Base-by-base conservation (phyloP, 495 filamentous ascomycete genomes). In the Aspergillus avenaceus region DNA sequence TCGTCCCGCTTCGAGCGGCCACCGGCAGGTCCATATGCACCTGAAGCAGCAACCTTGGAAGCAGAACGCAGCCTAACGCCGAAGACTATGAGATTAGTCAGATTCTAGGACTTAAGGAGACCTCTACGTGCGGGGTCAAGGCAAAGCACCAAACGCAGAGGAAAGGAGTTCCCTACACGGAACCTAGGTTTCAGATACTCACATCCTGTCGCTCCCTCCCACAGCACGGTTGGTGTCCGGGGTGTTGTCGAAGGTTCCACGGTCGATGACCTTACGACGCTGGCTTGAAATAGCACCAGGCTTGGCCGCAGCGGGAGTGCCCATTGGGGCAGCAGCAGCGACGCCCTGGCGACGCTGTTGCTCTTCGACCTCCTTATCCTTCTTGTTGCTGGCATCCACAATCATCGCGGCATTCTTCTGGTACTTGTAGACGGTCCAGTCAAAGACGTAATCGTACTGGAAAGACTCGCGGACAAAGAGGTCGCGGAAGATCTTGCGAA, bases 371-470 rank as follows among this genome's bases (percentile, higher is more conserved):
- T 90, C 84, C 63, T 88, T 86, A 44, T 84, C 83, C 66, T 85
- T 82, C 63, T 86, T 84, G 53, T 86, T 84, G 52, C 77, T 83
- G 45, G 84, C 83, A 58, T 91, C 85, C 42, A 87, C 86, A 62
- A 92, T 90, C 63, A 90, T 88, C 65, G 90, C 87, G 28, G 90
- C 90, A 60, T 97, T 97, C 86, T 97, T 97, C 80, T 97, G 95
- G 78, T 99, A 99, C 81, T 97, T 99, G 82, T 99, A 97, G 64
- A 99, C 95, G 50, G 95, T 99, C 95, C 95, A 99, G 73, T 99
- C 95, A 66, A 99, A 99, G 60, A 99, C 95, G 59, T 99, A 97
- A 71, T 99, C 95, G 65, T 99, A 99, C 73, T 99, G 95, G 84
- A 99, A 99, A 22, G 91, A 93, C 67, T 97, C 95, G 54, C 95